Conservation (phyloP, 768 basidiomycete species). For the Rhizopogon roseolus region DNA sequence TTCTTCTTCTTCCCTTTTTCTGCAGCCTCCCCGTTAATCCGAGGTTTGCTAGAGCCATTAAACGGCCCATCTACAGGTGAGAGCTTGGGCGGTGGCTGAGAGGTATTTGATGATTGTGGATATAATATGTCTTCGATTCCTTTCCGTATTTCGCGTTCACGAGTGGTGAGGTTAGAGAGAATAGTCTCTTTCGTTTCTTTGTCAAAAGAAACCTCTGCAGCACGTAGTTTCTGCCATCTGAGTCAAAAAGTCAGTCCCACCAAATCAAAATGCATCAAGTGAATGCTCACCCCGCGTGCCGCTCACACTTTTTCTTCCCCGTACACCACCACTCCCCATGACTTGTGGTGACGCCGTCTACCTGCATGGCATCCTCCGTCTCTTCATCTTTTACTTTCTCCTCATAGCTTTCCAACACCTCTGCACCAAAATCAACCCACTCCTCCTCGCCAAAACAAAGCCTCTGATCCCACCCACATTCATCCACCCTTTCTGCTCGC, state of each 20-base stretch:
- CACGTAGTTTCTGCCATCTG: constrained; percentile 79
- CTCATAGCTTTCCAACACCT: constrained; percentile 70
- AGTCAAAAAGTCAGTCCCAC: constrained; percentile 6
- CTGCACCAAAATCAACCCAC: constrained; percentile 62
- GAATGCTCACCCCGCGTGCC: constrained; percentile 64
- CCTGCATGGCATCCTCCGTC: constrained; percentile 34
- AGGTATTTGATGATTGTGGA: constrained; percentile 35
- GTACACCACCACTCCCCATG: constrained; percentile 75
- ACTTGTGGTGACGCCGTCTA: constrained; percentile 24
- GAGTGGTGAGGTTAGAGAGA: constrained; percentile 59
- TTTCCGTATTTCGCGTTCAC: constrained; percentile 75
- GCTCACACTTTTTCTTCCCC: constrained; percentile 69
- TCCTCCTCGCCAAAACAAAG: constrained; percentile 81
- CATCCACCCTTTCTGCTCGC: constrained; percentile 56
- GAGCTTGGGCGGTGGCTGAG: constrained; percentile 28
- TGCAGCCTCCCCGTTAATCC: constrained; percentile 36
- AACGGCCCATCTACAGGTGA: constrained; percentile 31
- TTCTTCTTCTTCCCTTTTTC: constrained; percentile 61
- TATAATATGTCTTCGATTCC: constrained; percentile 70
- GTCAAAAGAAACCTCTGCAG: constrained; percentile 68
- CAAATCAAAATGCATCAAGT: neutral
- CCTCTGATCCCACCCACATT: constrained; percentile 88
- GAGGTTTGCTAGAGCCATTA: constrained; percentile 44
- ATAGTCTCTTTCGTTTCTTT: constrained; percentile 71
- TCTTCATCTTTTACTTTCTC: constrained; percentile 29